Evolutionary conservation across 768 basidiomycete genomes (phyloP).

Genomic region (Amanita fuliginea): DNA sequence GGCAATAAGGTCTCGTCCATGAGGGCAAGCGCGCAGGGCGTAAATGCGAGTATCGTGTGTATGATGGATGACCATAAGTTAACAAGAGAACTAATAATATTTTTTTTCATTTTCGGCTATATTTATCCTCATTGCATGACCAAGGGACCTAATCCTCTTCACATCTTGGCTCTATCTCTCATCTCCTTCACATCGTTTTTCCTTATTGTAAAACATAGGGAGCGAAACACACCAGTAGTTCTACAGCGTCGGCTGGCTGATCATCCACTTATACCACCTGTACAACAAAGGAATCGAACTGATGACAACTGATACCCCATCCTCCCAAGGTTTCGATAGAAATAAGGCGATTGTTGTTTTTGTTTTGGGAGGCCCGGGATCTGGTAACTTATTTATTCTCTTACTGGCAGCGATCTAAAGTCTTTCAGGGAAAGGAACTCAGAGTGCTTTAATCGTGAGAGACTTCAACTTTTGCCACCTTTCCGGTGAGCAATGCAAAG

Average conservation of each 20-base stretch:
- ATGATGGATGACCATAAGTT: slow-evolving; percentile 46
- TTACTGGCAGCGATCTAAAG: neutral
- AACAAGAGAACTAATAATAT: no score
- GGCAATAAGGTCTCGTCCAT: slow-evolving; percentile 61
- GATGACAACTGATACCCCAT: neutral
- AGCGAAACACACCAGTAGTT: slow-evolving; percentile 48
- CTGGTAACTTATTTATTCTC: slow-evolving; percentile 39
- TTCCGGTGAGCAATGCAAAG: slow-evolving; percentile 47
- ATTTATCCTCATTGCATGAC: slow-evolving; percentile 4
- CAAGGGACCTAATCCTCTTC: slow-evolving; percentile 49
- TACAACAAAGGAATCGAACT: slow-evolving; percentile 20
- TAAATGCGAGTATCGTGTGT: slow-evolving; percentile 50
- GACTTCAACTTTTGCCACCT: slow-evolving; percentile 89
- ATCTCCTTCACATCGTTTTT: slow-evolving; percentile 50
- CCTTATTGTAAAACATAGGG: slow-evolving; percentile 42
- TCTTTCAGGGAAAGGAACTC: slow-evolving; percentile 83
- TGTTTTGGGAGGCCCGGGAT: slow-evolving; percentile 95
- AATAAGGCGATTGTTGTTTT: slow-evolving; percentile 80
- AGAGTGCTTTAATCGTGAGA: slow-evolving; percentile 74
- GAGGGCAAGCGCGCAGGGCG: slow-evolving; percentile 53
- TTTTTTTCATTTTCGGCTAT: slow-evolving; percentile 3
- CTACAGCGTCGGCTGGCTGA: slow-evolving; percentile 48
- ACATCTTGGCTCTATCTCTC: slow-evolving; percentile 44
- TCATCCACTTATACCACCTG: slow-evolving; percentile 56
- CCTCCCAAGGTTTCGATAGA: slow-evolving; percentile 40